Conservation (phyloP, 352 stramenopile genomes). For the Pythium apleroticum region DNA sequence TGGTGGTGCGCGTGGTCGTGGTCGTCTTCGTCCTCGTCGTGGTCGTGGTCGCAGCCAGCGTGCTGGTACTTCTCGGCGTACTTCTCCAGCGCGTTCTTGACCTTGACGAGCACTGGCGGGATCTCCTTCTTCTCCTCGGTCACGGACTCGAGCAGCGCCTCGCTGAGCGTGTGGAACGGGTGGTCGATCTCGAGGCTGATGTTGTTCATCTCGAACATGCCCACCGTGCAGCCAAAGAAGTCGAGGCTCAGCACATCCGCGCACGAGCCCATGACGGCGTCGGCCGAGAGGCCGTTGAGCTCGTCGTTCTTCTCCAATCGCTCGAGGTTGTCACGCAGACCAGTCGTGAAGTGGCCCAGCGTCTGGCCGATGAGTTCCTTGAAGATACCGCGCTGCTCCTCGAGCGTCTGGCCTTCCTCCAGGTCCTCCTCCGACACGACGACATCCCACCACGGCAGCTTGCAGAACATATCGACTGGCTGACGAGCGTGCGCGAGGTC, state of each 20-base stretch:
- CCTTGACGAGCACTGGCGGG: slow-evolving; percentile 51
- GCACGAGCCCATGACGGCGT: slow-evolving; percentile 48
- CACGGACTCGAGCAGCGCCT: slow-evolving; percentile 55
- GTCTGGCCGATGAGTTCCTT: slow-evolving; percentile 60
- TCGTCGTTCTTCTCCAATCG: slow-evolving; percentile 44
- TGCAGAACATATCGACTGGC: slow-evolving; percentile 88
- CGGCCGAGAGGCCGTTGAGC: slow-evolving; percentile 56
- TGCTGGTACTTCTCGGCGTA: slow-evolving; percentile 67
- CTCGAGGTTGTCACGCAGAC: slow-evolving; percentile 55
- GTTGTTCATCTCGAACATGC: slow-evolving; percentile 98
- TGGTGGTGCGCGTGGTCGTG: slow-evolving; percentile 44
- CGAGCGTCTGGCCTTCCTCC: slow-evolving; percentile 61
- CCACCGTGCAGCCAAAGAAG: slow-evolving; percentile 89
- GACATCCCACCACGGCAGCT: slow-evolving; percentile 91
- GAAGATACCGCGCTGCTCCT: slow-evolving; percentile 68
- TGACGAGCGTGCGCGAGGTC: slow-evolving; percentile 50
- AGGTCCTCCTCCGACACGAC: slow-evolving; percentile 67
- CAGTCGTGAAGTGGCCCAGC: slow-evolving; percentile 47
- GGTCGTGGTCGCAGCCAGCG: slow-evolving; percentile 27
- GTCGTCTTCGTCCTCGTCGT: slow-evolving; percentile 30
- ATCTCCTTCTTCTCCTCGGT: slow-evolving; percentile 66
- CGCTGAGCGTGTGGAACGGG: slow-evolving; percentile 69
- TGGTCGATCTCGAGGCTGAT: slow-evolving; percentile 92
- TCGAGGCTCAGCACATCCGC: slow-evolving; percentile 66
- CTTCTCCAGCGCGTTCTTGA: slow-evolving; percentile 66